Conservation (phyloP, 2,329 filamentous ascomycete genomes). For the Botryotinia calthae region DNA sequence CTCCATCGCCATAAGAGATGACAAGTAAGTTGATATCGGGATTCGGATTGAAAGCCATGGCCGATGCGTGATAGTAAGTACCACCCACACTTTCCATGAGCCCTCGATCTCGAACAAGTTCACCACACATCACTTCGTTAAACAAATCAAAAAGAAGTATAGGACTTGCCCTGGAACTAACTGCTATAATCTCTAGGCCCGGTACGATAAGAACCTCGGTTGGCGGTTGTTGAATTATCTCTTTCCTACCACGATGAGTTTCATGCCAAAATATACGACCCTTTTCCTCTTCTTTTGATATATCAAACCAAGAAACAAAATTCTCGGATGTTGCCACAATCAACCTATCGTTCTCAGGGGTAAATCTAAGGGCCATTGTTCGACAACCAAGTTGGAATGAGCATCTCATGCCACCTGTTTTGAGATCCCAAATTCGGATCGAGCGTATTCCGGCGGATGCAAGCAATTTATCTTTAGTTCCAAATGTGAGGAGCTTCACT, state of each 20-base stretch:
- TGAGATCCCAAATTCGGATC: neutral
- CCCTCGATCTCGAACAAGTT: neutral
- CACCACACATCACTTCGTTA: neutral
- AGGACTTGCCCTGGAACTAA: neutral
- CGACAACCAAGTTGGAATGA: neutral
- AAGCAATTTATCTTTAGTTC: neutral
- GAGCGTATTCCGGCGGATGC: neutral
- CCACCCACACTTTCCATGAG: neutral
- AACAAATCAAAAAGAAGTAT: neutral
- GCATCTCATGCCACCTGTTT: neutral
- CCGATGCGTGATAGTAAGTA: neutral
- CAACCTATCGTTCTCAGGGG: neutral
- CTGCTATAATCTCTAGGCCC: neutral
- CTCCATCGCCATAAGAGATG: neutral
- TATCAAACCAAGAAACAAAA: neutral
- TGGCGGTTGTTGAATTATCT: neutral
- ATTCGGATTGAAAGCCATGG: neutral
- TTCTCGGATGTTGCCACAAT: neutral
- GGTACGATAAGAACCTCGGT: neutral
- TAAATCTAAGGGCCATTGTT: neutral
- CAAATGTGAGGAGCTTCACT: neutral
- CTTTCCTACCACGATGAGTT: rapidly evolving
- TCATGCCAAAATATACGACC: neutral
- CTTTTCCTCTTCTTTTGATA: neutral
- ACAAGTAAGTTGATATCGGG: neutral